Conservation (phyloP, 2,329 filamentous ascomycete species). For the Colletotrichum tabaci region DNA sequence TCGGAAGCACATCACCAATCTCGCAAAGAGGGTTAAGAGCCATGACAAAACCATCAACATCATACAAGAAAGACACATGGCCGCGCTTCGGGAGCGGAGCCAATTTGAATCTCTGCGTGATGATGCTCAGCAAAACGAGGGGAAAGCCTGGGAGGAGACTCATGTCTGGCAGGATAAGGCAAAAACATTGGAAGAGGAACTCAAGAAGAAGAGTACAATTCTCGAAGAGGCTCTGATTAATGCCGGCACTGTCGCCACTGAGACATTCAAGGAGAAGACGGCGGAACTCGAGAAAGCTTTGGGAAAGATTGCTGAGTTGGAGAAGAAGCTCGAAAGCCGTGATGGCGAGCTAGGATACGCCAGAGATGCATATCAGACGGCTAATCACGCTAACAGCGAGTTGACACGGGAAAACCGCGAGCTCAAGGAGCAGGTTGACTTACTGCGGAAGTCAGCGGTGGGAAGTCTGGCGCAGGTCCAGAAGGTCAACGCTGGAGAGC, state of each 20-base stretch:
- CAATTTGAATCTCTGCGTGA: conserved; percentile 63
- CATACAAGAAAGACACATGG: conserved; percentile 64
- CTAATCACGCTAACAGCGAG: conserved; percentile 63
- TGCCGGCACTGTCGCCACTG: conserved; percentile 36
- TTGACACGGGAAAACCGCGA: conserved; percentile 62
- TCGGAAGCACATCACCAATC: conserved; percentile 39
- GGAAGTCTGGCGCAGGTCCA: conserved; percentile 65
- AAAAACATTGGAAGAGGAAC: conserved; percentile 54
- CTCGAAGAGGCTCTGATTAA: conserved; percentile 54
- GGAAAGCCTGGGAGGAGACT: conserved; percentile 54
- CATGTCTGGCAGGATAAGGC: conserved; percentile 55
- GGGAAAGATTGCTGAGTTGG: conserved; percentile 55
- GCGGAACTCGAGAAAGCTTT: conserved; percentile 58
- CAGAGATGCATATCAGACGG: conserved; percentile 71
- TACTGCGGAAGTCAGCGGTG: conserved; percentile 59
- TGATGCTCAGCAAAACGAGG: conserved; percentile 57
- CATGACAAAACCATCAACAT: conserved; percentile 60
- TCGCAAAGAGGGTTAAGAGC: conserved; percentile 58
- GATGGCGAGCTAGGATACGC: conserved; percentile 70
- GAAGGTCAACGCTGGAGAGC: conserved; percentile 58
- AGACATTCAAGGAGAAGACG: conserved; percentile 56
- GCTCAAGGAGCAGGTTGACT: conserved; percentile 58
- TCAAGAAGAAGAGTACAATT: conserved; percentile 52
- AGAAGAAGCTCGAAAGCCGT: conserved; percentile 54
- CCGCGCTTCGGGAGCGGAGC: conserved; percentile 66